phyloP scores from a whole-genome alignment of 768 basidiomycete genomes.

The Coprinopsis strossmayeri region DNA sequence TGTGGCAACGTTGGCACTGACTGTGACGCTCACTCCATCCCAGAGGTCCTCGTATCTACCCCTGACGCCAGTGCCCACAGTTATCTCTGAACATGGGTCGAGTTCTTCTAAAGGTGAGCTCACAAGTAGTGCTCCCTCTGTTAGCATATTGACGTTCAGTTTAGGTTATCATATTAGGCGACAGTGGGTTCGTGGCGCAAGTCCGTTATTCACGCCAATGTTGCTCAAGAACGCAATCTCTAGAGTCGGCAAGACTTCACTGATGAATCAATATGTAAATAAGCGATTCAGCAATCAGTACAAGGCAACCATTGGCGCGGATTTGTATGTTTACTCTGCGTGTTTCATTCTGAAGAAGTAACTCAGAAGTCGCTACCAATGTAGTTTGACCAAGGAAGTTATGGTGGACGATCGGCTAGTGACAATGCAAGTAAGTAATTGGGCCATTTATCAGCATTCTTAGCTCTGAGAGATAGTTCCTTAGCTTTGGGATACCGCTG shows the following conservation, averaged over 20 bases:
- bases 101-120: conserved; percentile 72
- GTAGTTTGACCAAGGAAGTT: conserved; percentile 93
- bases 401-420: conserved; percentile 98
- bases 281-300: conserved; percentile 99
- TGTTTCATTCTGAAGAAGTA: conserved; percentile 11
- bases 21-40: conserved; percentile 14
- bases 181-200: conserved; percentile 70
- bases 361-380: conserved; percentile 15
- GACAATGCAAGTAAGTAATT: conserved; percentile 82
- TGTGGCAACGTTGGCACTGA: conserved; percentile 13
- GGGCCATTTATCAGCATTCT: background rate
- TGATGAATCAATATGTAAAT: conserved; percentile 99
- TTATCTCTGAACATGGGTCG: conserved; percentile 59
- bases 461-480: conserved; percentile 80
- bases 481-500: conserved; percentile 98
- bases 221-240: conserved; percentile 13
- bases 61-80: conserved; percentile 14
- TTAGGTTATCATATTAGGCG: conserved; percentile 98
- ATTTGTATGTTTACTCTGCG: conserved; percentile 62
- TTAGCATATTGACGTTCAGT: background rate
- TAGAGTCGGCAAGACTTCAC: conserved; percentile 98
- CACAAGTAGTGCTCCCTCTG: background rate
- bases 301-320: conserved; percentile 97
- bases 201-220: conserved; percentile 1
- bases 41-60: too few species aligned